phyloP scores from a whole-genome alignment of 78 protist genomes.

The Dictyostelium capitatum region DNA sequence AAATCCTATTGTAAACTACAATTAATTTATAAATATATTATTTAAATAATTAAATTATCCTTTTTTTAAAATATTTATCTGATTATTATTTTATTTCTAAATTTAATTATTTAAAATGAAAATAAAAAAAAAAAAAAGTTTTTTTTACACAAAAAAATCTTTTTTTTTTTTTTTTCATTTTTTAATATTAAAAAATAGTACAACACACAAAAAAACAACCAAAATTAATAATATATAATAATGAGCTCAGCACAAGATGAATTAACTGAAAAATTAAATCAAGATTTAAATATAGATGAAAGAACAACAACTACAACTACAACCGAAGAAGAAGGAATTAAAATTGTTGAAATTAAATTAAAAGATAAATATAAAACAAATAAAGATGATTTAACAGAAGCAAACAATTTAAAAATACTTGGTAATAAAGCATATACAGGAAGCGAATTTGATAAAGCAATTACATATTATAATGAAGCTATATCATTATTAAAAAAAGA shows the following conservation, averaged over 20 bases:
- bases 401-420: conserved; percentile 37
- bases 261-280: not conserved
- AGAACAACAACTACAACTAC: not conserved
- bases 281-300: conserved; percentile 8
- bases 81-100: too few species aligned
- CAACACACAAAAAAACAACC: not conserved
- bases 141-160: not conserved
- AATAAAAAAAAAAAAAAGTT: not conserved
- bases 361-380: conserved; percentile 49
- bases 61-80: too few species aligned
- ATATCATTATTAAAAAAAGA: conserved; percentile 30
- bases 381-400: conserved; percentile 37
- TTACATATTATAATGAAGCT: conserved; percentile 57
- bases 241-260: not conserved
- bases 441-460: conserved; percentile 39
- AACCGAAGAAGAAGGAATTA: not conserved
- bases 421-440: conserved; percentile 59
- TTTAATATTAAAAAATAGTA: not conserved
- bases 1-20: too few species aligned
- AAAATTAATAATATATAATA: not conserved
- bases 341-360: conserved; percentile 15
- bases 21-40: too few species aligned
- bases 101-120: too few species aligned
- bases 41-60: too few species aligned
- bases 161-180: not conserved